A percentile compares a stretch with the other conserved stretches of the same genome.
These are phyloP conservation scores for Zygosaccharomyces bisporus DNA, from an alignment of 805 yeast genomes.

Conservation along the genomic window DNA sequence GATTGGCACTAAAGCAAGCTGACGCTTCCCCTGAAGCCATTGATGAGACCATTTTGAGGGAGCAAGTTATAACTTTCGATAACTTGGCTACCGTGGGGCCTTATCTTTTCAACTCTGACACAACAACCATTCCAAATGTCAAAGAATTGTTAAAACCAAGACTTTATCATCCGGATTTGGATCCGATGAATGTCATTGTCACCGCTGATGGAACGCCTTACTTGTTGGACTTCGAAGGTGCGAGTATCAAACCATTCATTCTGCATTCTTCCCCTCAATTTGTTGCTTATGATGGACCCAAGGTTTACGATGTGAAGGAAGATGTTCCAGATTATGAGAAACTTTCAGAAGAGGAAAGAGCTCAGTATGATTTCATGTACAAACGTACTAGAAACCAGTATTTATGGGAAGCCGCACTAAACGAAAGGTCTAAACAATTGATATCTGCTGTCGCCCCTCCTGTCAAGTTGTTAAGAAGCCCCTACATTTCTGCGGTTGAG, in stretches of 20 bases:
- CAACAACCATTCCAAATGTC: slow-evolving; percentile 57
- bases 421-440: slow-evolving; percentile 58
- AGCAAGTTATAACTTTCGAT: slow-evolving; percentile 58
- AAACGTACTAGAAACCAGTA: slow-evolving; percentile 88
- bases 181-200: slow-evolving; percentile 79
- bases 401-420: slow-evolving; percentile 77
- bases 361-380: slow-evolving; percentile 81
- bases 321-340: slow-evolving; percentile 69
- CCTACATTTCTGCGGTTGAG: slow-evolving; percentile 59
- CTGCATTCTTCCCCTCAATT: slow-evolving; percentile 78
- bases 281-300: slow-evolving; percentile 83
- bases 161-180: slow-evolving; percentile 75
- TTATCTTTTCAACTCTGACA: slow-evolving; percentile 46
- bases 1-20: slow-evolving; percentile 52
- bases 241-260: slow-evolving; percentile 76
- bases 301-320: slow-evolving; percentile 68
- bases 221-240: slow-evolving; percentile 80
- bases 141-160: slow-evolving; percentile 66
- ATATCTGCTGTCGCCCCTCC: slow-evolving; percentile 84
- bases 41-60: slow-evolving; percentile 44
- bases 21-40: slow-evolving; percentile 45
- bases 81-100: slow-evolving; percentile 56
- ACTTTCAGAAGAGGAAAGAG: slow-evolving; percentile 67
- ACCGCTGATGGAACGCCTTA: slow-evolving; percentile 41
- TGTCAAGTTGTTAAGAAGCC: slow-evolving; percentile 62